Evolutionary conservation across 2,329 filamentous ascomycete species (phyloP), one percentile per base, ranked within the genome.

Genomic region (Penicillium hesseltinei): DNA sequence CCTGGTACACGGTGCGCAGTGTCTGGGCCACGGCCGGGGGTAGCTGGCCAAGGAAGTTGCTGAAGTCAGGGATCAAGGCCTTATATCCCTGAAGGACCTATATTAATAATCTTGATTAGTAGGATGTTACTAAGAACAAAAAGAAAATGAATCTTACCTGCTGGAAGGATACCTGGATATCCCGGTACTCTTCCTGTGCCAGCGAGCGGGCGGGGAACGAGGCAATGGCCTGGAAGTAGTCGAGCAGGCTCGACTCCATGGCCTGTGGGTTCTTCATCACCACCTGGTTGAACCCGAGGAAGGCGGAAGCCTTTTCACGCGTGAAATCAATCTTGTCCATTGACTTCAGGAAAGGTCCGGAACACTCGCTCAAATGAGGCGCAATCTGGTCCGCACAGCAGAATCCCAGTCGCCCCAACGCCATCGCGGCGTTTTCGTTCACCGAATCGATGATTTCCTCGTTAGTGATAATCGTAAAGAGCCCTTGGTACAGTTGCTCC

Each of bases 261-360:
- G 92, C 91, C 70, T 92, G 85, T 0, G 94, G 94, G 69, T 97
- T 97, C 69, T 87, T 85, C 60, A 89, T 84, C 4, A 97, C 89
- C 47, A 96, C 84, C 65, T 89, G 83, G 54, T 90, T 90, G 77
- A 99, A 97, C 0, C 94, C 94, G 68, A 91, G 87, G 73, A 97
- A 91, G 0, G 94, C 93, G 27, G 92, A 92, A 0, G 90, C 91
- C 78, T 99, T 99, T 76, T 99, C 94, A 59, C 96, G 90, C 2
- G 91, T 93, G 69, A 90, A 88, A 51, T 91, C 88, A 33, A 97
- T 88, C 62, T 91, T 89, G 59, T 86, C 84, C 84, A 99, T 95
- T 3, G 88, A 86, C 51, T 80, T 82, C 53, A 99, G 77, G 78
- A 97, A 97, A 36, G 89, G 85, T 36, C 88, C 85, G 0, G 93